Base-by-base conservation (phyloP, 257 asterid species). In the Solanum gracilifrons region DNA sequence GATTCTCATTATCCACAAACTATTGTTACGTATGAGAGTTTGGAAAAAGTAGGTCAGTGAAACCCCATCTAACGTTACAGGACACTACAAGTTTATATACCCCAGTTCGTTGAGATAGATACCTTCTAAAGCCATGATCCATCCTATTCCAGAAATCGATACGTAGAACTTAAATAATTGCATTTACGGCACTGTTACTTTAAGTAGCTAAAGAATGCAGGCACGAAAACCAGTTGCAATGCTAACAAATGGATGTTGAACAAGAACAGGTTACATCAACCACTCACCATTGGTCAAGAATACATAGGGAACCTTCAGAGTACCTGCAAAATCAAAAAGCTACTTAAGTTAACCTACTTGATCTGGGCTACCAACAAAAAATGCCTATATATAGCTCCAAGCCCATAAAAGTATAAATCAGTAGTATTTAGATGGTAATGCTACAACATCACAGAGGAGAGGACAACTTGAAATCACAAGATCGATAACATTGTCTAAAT, bases 281-380 rank as follows among this genome's bases (percentile, higher is more conserved):
- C 58, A 91, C 98, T 92, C 91, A 96, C 99, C 99, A 84, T 95
- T 96, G 71, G 98, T 96, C 93, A 96, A 92, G 92, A 95, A 96
- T 77, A 92, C 98, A 83, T 92, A 96, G 21, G 99, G 99, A 85
- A 92, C 88, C 87, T 88, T 94, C 96, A 95, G 87, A 87, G 87
- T 73, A 88, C 97, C 99, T 95, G 93, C 89, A 48, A 88, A 90
- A 84, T 89, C 80, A 6, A 84, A 85, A 51, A 88, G 25, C 64
- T 85, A 33, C 29, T 4, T 2, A 39, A 85, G 87, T 85, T 33
- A 80, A 80, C 58, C 29, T 32, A 85, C 72, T 82, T 27, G 6
- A 51, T 25, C 66, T 39, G 71, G 68, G 36, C n/a, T 86, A 32
- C 85, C 64, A 55, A 55, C 64, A 18, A 55, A 55, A 55, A 7